Evolutionary conservation across 371 early-diverging fungal genomes (phyloP).

Genomic region (Rhizopus sp.): DNA sequence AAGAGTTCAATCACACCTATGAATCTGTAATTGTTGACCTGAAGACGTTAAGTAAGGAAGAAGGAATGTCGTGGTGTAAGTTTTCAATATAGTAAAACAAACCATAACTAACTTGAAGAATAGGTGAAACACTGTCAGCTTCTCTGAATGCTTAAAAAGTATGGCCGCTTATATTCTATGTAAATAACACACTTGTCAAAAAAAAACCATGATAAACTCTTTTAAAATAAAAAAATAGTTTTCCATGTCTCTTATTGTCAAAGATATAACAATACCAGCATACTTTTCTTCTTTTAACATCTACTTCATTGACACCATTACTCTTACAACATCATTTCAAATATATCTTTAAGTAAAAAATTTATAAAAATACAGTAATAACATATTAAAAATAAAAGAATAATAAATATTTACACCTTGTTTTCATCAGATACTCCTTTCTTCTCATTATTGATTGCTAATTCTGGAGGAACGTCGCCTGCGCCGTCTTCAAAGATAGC

Average conservation of each 20-base stretch:
- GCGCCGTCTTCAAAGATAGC: constrained; percentile 40
- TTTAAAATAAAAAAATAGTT: too few relatives aligned
- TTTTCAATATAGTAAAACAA: neutral
- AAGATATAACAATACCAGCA: too few relatives aligned
- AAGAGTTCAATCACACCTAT: constrained; percentile 35
- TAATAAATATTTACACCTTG: constrained; percentile 1
- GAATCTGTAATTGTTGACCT: constrained; percentile 44
- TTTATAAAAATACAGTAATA: too few relatives aligned
- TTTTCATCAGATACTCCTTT: neutral
- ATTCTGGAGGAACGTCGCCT: neutral
- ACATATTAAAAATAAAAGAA: too few relatives aligned
- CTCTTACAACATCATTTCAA: too few relatives aligned
- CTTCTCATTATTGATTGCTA: constrained; percentile 8
- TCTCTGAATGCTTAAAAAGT: neutral
- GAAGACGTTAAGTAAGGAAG: constrained; percentile 37
- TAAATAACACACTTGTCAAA: neutral
- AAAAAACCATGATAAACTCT: too few relatives aligned
- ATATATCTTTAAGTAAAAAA: too few relatives aligned
- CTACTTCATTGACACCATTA: too few relatives aligned
- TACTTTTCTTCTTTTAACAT: too few relatives aligned
- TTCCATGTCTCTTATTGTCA: too few relatives aligned
- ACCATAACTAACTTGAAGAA: neutral
- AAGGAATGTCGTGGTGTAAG: constrained; percentile 52
- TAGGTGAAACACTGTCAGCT: neutral
- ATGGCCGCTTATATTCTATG: neutral